Conservation (phyloP, 768 basidiomycete species). For the Psilocybe subaeruginosa region DNA sequence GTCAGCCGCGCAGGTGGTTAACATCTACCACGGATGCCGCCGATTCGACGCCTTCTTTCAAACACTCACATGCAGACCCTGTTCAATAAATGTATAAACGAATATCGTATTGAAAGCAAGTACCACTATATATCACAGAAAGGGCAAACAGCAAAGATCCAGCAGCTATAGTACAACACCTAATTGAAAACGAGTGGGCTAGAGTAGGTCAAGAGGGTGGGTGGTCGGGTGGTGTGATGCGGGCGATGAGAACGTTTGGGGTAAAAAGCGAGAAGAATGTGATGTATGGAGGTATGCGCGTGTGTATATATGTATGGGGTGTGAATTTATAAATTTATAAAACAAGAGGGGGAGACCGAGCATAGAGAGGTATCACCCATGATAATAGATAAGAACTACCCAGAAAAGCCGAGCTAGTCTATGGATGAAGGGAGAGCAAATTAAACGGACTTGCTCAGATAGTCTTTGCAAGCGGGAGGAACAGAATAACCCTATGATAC, state of each 20-base stretch:
- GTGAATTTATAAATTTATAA: neutral
- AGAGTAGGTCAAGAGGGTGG: neutral
- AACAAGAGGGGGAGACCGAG: neutral
- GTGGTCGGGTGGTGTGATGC: neutral
- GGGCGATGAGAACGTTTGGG: constrained; percentile 1
- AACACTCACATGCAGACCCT: neutral
- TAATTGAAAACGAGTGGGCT: neutral
- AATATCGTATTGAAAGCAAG: constrained; percentile 1
- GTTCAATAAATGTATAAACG: neutral
- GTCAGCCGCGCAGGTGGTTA: neutral
- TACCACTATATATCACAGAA: neutral
- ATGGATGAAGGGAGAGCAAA: neutral
- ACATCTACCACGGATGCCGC: neutral
- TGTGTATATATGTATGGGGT: constrained; percentile 4
- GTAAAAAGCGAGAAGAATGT: neutral
- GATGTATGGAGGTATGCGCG: neutral
- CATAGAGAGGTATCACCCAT: neutral
- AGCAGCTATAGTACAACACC: constrained; percentile 7
- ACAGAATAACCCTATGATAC: constrained; percentile 27
- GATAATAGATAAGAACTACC: neutral
- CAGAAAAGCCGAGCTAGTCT: neutral
- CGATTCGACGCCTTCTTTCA: neutral
- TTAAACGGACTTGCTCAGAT: neutral
- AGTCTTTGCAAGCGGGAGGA: constrained; percentile 29
- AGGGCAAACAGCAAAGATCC: neutral